These are phyloP conservation scores for Adansonia digitata DNA, from an alignment of 345 rosid species.

Conservation along the genomic window DNA sequence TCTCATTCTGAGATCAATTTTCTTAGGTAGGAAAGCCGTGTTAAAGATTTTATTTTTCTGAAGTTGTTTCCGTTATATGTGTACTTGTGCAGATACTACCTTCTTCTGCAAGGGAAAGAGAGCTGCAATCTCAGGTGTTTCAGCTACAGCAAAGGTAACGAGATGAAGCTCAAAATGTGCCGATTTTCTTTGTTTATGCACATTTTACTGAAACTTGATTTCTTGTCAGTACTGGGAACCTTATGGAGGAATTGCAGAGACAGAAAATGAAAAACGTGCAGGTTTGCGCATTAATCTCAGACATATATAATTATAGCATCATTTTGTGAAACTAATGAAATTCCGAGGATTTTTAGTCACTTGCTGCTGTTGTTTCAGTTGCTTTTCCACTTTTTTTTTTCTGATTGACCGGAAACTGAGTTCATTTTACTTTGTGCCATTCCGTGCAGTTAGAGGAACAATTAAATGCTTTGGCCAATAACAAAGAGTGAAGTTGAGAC, in stretches of 20 bases:
- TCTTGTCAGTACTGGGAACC: constrained; percentile 52
- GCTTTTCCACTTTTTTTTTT: neutral
- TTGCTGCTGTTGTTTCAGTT: neutral
- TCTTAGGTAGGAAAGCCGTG: neutral
- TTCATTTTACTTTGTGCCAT: neutral
- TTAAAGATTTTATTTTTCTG: neutral
- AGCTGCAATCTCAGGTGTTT: constrained; percentile 62
- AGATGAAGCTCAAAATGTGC: neutral
- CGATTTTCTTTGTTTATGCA: neutral
- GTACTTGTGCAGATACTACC: constrained; percentile 47
- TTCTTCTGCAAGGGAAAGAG: constrained; percentile 57
- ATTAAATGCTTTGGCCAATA: constrained; percentile 36
- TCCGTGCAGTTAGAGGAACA: constrained; percentile 64
- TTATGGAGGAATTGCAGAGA: constrained; percentile 74
- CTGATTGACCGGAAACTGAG: neutral
- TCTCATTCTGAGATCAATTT: neutral
- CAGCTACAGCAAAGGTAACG: constrained; percentile 74
- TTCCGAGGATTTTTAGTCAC: neutral
- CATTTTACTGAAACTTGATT: constrained; percentile 17
- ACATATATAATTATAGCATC: neutral
- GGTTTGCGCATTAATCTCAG: constrained; percentile 39
- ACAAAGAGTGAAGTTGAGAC: constrained; percentile 34
- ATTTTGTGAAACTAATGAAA: neutral
- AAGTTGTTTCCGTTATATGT: neutral
- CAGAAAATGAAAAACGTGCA: constrained; percentile 61